These are phyloP conservation scores for Zymoseptoria passerinii DNA, from an alignment of 2,329 filamentous ascomycete genomes.

Conservation along the genomic window DNA sequence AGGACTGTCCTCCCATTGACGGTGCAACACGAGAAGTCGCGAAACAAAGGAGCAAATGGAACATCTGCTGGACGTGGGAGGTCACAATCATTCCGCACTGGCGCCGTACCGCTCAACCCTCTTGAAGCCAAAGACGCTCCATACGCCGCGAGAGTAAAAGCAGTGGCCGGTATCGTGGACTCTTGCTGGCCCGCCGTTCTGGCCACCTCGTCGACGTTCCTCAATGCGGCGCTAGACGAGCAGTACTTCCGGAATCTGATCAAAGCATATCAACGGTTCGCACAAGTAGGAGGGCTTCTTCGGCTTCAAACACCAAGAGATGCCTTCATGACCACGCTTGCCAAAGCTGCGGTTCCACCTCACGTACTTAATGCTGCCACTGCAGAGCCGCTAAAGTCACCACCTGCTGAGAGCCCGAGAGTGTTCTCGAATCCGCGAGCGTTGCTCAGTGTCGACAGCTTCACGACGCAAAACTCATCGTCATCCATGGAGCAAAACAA, in stretches of 20 bases:
- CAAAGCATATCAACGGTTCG: slow-evolving; percentile 86
- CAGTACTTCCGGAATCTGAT: slow-evolving; percentile 92
- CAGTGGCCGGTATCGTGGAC: slow-evolving; percentile 75
- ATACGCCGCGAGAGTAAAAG: slow-evolving; percentile 60
- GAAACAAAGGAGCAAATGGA: slow-evolving; percentile 21
- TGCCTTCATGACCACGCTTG: slow-evolving; percentile 87
- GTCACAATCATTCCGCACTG: slow-evolving; percentile 61
- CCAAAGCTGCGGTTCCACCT: slow-evolving; percentile 84
- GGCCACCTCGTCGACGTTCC: slow-evolving; percentile 88
- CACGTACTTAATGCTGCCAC: slow-evolving; percentile 48
- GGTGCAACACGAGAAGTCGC: slow-evolving; percentile 61
- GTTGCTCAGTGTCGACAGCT: slow-evolving; percentile 63
- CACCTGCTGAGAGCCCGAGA: slow-evolving; percentile 45
- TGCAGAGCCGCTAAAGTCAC: slow-evolving; percentile 20
- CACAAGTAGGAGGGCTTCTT: slow-evolving; percentile 85
- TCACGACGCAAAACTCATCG: slow-evolving; percentile 52
- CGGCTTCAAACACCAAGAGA: slow-evolving; percentile 79
- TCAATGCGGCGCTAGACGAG: slow-evolving; percentile 83
- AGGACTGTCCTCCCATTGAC: slow-evolving; percentile 90
- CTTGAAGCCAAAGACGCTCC: slow-evolving; percentile 66
- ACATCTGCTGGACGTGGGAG: slow-evolving; percentile 32
- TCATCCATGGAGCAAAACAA: slow-evolving; percentile 47
- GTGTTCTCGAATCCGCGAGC: slow-evolving; percentile 64
- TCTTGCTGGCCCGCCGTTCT: slow-evolving; percentile 93
- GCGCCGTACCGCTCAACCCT: slow-evolving; percentile 76